These are phyloP conservation scores for Inga leiocalycina DNA, from an alignment of 306 rosid species.

Conservation along the genomic window DNA sequence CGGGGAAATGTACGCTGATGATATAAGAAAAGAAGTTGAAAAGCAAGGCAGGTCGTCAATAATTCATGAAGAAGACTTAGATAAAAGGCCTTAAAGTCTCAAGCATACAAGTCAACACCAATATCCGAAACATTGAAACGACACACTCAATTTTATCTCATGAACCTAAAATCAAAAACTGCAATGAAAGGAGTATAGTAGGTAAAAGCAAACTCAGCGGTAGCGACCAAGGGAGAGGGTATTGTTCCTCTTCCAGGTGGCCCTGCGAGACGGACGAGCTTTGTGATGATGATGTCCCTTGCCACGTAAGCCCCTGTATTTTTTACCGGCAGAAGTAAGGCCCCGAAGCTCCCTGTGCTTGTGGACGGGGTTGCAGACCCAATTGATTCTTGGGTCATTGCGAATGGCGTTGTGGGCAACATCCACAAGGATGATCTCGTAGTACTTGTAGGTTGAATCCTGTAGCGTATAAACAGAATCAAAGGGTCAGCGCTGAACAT, in stretches of 20 bases:
- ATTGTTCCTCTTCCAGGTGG: conserved; percentile 74
- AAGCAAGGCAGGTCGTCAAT: background rate
- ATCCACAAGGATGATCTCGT: conserved; percentile 59
- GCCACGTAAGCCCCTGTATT: conserved; percentile 66
- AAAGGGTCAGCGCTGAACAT: background rate
- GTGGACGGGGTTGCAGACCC: conserved; percentile 65
- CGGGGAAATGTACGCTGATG: background rate
- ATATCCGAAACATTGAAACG: background rate
- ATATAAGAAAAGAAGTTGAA: background rate
- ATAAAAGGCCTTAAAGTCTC: background rate
- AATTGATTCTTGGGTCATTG: conserved; percentile 65
- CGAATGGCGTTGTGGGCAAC: conserved; percentile 57
- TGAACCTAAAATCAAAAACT: conserved; percentile 26
- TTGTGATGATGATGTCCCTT: conserved; percentile 64
- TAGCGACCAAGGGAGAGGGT: conserved; percentile 68
- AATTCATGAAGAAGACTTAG: background rate
- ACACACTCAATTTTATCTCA: background rate
- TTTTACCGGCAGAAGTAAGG: conserved; percentile 67
- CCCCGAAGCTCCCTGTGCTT: conserved; percentile 51
- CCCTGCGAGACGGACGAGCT: conserved; percentile 61
- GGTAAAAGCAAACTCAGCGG: conserved; percentile 35
- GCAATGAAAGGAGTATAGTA: background rate
- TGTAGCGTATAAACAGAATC: background rate
- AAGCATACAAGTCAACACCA: background rate
- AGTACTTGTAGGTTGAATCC: conserved; percentile 73